Percentiles rank a stretch among this genome's conserved stretches.
Conservation (phyloP, 805 yeast species). For the Maudiozyma bulderi region DNA sequence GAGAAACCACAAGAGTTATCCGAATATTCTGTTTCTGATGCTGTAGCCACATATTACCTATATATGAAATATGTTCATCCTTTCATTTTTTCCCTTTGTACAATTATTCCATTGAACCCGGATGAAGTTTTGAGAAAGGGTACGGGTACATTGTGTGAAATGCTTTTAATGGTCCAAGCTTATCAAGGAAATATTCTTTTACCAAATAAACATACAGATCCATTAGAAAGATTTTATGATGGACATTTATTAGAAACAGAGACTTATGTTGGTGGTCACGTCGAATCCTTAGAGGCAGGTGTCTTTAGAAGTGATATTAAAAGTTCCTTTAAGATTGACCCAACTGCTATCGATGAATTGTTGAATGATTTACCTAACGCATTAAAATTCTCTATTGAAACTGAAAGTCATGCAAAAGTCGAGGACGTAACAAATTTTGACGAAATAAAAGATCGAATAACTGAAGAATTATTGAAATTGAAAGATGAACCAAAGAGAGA, state of each 20-base stretch:
- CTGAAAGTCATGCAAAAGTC: constrained; percentile 64
- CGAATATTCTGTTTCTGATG: constrained; percentile 97
- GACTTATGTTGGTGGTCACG: constrained; percentile 98
- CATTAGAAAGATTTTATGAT: constrained; percentile 87
- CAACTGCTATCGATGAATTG: constrained; percentile 74
- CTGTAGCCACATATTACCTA: constrained; percentile 94
- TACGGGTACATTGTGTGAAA: constrained; percentile 96
- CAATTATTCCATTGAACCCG: constrained; percentile 90
- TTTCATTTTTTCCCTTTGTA: constrained; percentile 88
- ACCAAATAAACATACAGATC: constrained; percentile 91
- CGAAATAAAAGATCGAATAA: constrained; percentile 56
- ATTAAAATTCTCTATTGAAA: constrained; percentile 70
- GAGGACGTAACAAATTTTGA: constrained; percentile 75
- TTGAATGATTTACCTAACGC: constrained; percentile 65
- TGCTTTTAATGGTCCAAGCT: constrained; percentile 95
- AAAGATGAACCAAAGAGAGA: constrained; percentile 51
- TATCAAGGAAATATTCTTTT: constrained; percentile 64
- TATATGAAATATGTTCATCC: constrained; percentile 97
- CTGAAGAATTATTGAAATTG: constrained; percentile 44
- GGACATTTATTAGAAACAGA: constrained; percentile 92
- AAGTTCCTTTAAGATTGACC: constrained; percentile 66
- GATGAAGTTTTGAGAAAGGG: constrained; percentile 95
- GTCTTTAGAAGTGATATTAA: constrained; percentile 87
- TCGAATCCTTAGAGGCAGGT: constrained; percentile 95
- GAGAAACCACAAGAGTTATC: constrained; percentile 88